These are phyloP conservation scores for Metschnikowia lachancei DNA, from an alignment of 805 yeast species.

Conservation along the genomic window DNA sequence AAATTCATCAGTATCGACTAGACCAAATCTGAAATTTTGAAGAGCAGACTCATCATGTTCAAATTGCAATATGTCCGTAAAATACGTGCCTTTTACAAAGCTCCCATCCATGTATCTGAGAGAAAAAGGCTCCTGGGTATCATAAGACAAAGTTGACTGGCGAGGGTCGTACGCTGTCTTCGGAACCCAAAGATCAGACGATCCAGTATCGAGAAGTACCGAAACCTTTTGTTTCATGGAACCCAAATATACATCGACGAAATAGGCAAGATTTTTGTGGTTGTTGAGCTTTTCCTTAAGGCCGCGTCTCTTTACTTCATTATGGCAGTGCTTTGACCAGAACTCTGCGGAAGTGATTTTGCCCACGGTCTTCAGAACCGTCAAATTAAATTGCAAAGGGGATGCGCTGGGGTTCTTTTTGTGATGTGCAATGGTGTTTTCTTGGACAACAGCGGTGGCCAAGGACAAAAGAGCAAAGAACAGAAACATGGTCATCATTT, in stretches of 20 bases:
- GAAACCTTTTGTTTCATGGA: slow-evolving; percentile 18
- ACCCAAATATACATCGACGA: slow-evolving; percentile 13
- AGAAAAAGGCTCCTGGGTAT: slow-evolving; percentile 4
- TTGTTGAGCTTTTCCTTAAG: not conserved
- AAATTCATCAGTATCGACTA: not conserved
- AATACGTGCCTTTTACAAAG: slow-evolving; percentile 7
- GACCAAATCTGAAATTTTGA: slow-evolving; percentile 13
- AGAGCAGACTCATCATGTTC: slow-evolving; percentile 1
- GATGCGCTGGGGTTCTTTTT: not conserved
- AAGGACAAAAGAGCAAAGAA: not conserved
- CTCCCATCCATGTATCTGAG: slow-evolving; percentile 11
- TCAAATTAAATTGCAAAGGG: not conserved
- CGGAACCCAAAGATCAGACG: slow-evolving; percentile 42
- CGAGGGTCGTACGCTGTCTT: not conserved
- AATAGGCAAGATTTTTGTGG: slow-evolving; percentile 9
- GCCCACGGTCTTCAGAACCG: not conserved
- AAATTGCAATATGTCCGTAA: slow-evolving; percentile 10
- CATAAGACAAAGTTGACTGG: not conserved
- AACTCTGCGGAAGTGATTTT: not conserved
- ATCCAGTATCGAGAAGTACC: slow-evolving; percentile 43
- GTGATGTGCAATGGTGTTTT: not conserved
- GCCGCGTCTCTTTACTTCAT: not conserved
- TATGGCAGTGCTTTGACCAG: not conserved
- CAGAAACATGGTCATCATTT: not conserved
- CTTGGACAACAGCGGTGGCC: not conserved